phyloP scores from a whole-genome alignment of 208 protist genomes.

The Naegleria gruberi region DNA sequence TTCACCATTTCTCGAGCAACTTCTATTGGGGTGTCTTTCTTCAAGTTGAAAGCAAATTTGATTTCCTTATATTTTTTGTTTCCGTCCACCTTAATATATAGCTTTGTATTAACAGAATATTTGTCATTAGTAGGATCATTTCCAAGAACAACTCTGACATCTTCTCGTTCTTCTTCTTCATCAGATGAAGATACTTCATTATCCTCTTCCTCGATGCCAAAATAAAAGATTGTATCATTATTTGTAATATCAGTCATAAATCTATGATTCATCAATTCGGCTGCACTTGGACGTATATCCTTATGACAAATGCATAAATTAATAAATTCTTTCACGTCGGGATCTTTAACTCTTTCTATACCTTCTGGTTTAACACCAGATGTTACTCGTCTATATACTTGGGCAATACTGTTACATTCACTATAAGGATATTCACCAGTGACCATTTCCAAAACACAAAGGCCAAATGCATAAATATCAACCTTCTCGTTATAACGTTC shows the following conservation, averaged over 20 bases:
- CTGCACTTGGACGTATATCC: slow-evolving; percentile 23
- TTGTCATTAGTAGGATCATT: background rate
- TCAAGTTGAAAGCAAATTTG: background rate
- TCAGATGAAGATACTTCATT: background rate
- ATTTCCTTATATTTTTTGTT: background rate
- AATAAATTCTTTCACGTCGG: slow-evolving; percentile 18
- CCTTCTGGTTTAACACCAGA: background rate
- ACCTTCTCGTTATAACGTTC: slow-evolving; percentile 70
- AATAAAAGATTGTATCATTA: background rate
- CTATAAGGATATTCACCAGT: slow-evolving; percentile 66
- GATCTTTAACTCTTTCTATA: slow-evolving; percentile 11
- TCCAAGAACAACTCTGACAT: background rate
- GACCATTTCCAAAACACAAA: slow-evolving; percentile 75
- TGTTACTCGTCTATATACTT: slow-evolving; percentile 56
- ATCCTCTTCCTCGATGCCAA: background rate
- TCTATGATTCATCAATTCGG: slow-evolving; percentile 26
- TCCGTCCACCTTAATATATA: background rate
- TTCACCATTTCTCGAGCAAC: background rate
- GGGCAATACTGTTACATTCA: slow-evolving; percentile 60
- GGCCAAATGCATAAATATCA: slow-evolving; percentile 76
- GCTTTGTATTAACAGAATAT: background rate
- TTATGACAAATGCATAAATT: slow-evolving; percentile 25
- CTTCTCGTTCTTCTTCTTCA: background rate
- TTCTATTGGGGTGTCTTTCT: background rate
- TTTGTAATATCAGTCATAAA: slow-evolving; percentile 10